Percentiles rank a stretch among this genome's conserved stretches.
These are phyloP conservation scores for Emmonsiellopsis sp. DNA, from an alignment of 2,329 filamentous ascomycete species.

Conservation along the genomic window DNA sequence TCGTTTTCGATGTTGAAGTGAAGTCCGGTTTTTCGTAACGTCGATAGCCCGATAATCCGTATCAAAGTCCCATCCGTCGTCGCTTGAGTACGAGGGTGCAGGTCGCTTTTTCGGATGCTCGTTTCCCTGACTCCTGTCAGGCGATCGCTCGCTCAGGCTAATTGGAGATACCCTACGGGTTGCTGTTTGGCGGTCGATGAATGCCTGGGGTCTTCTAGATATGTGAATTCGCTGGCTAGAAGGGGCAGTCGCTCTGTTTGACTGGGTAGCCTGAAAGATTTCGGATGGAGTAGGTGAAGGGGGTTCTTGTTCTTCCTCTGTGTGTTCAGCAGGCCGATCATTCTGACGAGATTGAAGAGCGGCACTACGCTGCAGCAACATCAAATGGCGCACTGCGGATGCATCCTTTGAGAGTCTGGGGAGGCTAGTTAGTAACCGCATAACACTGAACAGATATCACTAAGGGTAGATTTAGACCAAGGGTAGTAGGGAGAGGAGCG, in stretches of 20 bases:
- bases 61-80: slow-evolving; percentile 19
- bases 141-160: slow-evolving; percentile 1
- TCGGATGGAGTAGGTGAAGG: not conserved
- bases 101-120: slow-evolving; percentile 11
- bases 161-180: slow-evolving; percentile 28
- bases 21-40: not conserved
- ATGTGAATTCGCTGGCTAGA: slow-evolving; percentile 2
- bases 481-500: too few species aligned
- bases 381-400: too few species aligned
- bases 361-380: too few species aligned
- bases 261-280: not conserved
- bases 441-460: too few species aligned
- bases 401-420: too few species aligned
- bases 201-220: slow-evolving; percentile 11
- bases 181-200: slow-evolving; percentile 27
- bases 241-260: not conserved
- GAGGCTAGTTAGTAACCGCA: too few species aligned
- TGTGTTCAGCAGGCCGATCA: not conserved
- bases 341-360: too few species aligned
- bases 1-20: not conserved
- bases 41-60: slow-evolving; percentile 20
- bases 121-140: not conserved
- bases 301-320: not conserved
- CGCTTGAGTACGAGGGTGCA: slow-evolving; percentile 5
- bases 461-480: too few species aligned